phyloP scores from a whole-genome alignment of 2,329 filamentous ascomycete species.

The Fusarium circinatum region DNA sequence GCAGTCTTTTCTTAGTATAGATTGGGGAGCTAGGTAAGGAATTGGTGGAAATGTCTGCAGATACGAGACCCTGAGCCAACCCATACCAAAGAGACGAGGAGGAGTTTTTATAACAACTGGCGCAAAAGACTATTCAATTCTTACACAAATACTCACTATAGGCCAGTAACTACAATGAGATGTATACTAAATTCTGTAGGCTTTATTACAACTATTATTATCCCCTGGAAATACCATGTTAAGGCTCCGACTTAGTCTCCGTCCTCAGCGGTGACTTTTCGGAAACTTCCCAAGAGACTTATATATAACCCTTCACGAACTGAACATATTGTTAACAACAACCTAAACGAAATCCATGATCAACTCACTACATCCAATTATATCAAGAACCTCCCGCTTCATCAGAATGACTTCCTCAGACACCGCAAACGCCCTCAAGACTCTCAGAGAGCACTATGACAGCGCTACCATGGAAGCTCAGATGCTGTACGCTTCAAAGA shows the following conservation, averaged over 20 bases:
- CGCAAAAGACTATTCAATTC: too few species aligned
- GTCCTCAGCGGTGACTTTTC: conserved; percentile 31
- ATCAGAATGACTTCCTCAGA: conserved; percentile 18
- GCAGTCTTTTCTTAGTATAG: neutral
- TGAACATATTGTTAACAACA: neutral
- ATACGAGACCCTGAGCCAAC: neutral
- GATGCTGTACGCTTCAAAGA: conserved; percentile 32
- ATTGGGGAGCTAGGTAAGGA: neutral
- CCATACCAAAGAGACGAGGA: too few species aligned
- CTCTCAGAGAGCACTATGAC: conserved; percentile 30
- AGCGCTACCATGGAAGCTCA: conserved; percentile 21
- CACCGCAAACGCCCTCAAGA: conserved; percentile 4
- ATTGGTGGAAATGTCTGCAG: neutral
- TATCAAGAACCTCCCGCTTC: neutral
- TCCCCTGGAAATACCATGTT: neutral
- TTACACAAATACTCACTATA: neutral
- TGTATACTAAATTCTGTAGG: neutral
- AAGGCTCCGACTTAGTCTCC: conserved; percentile 23
- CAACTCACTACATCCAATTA: neutral
- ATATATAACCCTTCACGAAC: neutral
- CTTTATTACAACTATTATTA: too few species aligned
- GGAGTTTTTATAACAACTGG: neutral
- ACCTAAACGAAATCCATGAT: neutral
- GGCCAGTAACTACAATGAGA: neutral
- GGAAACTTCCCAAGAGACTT: conserved; percentile 17